Evolutionary conservation across 148 eudicot genomes (phyloP).

Genomic region (Spergularia bocconei): DNA sequence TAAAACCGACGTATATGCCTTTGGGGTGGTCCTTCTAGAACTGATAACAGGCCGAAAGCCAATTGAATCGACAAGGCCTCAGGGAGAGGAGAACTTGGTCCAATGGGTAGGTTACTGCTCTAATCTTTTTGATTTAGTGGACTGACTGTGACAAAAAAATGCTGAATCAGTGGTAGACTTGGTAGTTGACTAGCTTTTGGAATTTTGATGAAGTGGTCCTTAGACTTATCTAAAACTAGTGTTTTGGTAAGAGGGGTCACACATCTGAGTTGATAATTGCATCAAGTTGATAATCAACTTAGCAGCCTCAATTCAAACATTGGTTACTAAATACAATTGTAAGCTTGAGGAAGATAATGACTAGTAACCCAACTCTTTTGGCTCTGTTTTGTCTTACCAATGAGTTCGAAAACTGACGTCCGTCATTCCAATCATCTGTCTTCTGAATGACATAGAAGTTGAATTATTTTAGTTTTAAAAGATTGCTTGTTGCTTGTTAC

Average conservation of each 20-base stretch:
- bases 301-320: neutral
- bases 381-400: conserved; percentile 8
- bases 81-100: conserved; percentile 92
- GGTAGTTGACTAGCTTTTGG: conserved; percentile 7
- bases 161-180: neutral
- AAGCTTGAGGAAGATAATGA: conserved; percentile 2
- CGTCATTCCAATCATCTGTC: neutral
- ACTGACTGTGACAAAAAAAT: too few species aligned
- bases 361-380: conserved; percentile 17
- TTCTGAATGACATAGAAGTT: neutral
- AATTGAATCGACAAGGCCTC: conserved; percentile 70
- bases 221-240: neutral
- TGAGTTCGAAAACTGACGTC: conserved; percentile 14
- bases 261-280: neutral
- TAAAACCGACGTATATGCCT: conserved; percentile 95
- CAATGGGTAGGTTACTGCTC: conserved; percentile 65
- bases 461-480: neutral
- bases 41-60: conserved; percentile 86
- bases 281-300: neutral
- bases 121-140: conserved; percentile 9
- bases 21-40: conserved; percentile 86
- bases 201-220: conserved; percentile 13
- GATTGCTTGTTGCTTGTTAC: neutral
- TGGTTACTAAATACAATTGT: neutral
- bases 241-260: neutral